Base-by-base conservation (phyloP, 352 stramenopile genomes). In the Phytopythium oedochilum region DNA sequence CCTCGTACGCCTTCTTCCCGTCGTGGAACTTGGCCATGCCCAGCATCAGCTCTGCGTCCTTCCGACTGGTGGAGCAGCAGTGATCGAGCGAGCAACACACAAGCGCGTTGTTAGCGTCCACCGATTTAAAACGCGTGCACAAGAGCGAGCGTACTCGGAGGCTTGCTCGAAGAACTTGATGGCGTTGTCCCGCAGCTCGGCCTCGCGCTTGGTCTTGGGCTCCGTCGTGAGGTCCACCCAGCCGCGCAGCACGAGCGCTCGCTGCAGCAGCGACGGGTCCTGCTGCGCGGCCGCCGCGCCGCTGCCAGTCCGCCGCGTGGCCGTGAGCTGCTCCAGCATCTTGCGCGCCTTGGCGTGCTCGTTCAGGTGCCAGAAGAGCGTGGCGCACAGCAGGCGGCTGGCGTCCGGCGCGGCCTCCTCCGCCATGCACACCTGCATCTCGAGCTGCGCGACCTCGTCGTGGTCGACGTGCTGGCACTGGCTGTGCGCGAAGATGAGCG, bases 401-500 rank as follows among this genome's bases (percentile, higher is more conserved):
- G 57, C 47, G 25, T 83, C 82, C 10, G 53, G 73, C 10, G 79
- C 78, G 35, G 73, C 75, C 53, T 93, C 79, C 48, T 92, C 83
- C 39, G 82, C 83, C 68, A 93, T 88, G 60, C 79, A 76, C 11
- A 92, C 64, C 61, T 93, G 82, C 34, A 91, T 64, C 60, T 92
- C 79, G 34, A 91, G 66, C 60, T 90, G 80, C 38, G 79, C 71
- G 22, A 92, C 72, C 61, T 92, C 83, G 17, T 91, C 83, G 49
- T 90, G 75, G 50, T 92, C 83, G 3, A 92, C 71, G 35, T 88
- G 63, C 59, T 90, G 88, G 68, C 81, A 90, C 32, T 79, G 73
- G 45, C 76, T 83, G 51, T 92, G 83, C 6, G 83, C 81, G 52
- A 73, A 89, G 22, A 95, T 78, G 20, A 94, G 65, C 22, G 84